Evolutionary conservation across 192 early-diverging fungal genomes (phyloP).

Genomic region (Backusella psychrophila): DNA sequence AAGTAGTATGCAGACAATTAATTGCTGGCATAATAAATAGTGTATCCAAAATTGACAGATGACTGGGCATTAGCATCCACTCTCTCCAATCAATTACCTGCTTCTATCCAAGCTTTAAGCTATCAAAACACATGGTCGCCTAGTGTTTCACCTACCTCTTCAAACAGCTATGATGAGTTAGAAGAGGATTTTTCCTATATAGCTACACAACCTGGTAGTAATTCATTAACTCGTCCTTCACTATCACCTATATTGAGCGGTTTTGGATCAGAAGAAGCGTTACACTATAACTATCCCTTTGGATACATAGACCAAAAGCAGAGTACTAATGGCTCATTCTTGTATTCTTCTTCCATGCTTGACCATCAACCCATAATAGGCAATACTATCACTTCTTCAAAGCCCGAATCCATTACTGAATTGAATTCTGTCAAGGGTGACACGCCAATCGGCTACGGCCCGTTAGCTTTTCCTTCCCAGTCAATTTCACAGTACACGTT

Average conservation of each 20-base stretch:
- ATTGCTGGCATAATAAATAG: neutral
- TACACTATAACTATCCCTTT: neutral
- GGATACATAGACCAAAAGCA: conserved; percentile 10
- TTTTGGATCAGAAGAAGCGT: conserved; percentile 6
- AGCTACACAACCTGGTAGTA: neutral
- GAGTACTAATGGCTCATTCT: neutral
- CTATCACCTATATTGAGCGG: neutral
- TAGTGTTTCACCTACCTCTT: neutral
- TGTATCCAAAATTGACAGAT: conserved; percentile 12
- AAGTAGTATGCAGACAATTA: neutral
- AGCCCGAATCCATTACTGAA: neutral
- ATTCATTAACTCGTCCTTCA: neutral
- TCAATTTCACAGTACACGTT: neutral
- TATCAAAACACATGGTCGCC: neutral
- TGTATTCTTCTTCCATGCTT: conserved; percentile 1
- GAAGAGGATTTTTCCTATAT: neutral
- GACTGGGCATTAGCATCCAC: neutral
- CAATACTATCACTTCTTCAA: neutral
- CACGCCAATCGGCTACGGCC: conserved; percentile 10
- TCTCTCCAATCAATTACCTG: neutral
- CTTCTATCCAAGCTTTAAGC: neutral
- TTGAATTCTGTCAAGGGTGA: neutral
- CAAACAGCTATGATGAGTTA: neutral
- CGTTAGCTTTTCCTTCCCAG: neutral
- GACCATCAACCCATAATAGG: neutral